A percentile compares a stretch with the other conserved stretches of the same genome.
Evolutionary conservation across 208 protist species (phyloP).

Genomic region (Polymyxa betae): DNA sequence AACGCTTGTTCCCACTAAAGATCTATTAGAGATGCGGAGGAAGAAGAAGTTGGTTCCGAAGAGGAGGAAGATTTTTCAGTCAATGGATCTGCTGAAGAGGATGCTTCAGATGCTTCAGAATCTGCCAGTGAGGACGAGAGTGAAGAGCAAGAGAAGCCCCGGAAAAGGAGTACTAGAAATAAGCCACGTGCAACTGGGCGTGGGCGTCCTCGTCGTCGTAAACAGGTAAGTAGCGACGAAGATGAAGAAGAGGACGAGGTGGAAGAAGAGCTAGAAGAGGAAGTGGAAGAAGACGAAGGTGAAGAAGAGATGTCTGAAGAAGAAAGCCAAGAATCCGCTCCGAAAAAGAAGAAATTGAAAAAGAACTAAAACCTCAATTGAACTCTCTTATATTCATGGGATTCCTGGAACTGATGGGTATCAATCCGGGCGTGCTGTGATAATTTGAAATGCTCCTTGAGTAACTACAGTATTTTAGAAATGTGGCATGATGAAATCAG

Average conservation of each 20-base stretch:
- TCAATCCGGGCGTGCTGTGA: no score
- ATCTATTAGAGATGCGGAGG: neutral
- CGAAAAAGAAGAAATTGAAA: neutral
- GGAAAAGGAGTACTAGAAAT: neutral
- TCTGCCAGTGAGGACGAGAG: neutral
- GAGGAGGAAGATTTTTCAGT: neutral
- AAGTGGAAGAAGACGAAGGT: neutral
- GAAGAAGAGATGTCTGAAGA: neutral
- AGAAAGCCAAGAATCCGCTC: neutral
- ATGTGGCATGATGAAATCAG: no score
- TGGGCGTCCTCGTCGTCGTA: neutral
- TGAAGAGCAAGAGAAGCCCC: neutral
- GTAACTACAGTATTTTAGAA: no score
- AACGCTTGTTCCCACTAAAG: neutral
- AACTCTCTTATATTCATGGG: no score
- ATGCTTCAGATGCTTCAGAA: neutral
- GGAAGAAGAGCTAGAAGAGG: neutral
- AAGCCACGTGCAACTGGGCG: neutral
- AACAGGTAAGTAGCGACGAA: neutral
- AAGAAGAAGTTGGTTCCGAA: neutral
- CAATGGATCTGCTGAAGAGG: neutral
- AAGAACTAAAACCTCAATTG: no score
- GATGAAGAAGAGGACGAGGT: slow-evolving; percentile 9
- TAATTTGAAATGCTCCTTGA: no score
- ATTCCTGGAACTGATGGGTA: no score